Conservation (phyloP, 495 filamentous ascomycete genomes). For the Hyaloscypha finlandica region DNA sequence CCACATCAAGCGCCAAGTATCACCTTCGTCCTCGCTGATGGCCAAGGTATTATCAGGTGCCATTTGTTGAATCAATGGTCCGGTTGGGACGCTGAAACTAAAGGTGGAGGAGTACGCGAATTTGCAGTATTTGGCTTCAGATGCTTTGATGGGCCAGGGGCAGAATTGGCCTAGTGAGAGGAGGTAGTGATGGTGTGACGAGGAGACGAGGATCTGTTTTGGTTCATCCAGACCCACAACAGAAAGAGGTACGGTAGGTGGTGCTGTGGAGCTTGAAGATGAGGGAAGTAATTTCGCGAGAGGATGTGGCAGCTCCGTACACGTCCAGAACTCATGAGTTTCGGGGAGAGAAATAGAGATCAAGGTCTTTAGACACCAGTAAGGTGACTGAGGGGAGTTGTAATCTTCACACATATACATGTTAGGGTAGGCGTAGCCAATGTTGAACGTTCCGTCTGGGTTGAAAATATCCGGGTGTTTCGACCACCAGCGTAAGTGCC, state of each 20-base stretch:
- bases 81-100: slow-evolving; percentile 60
- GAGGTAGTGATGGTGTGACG: slow-evolving; percentile 52
- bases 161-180: slow-evolving; percentile 58
- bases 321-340: slow-evolving; percentile 57
- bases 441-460: slow-evolving; percentile 68
- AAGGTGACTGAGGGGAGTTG: slow-evolving; percentile 61
- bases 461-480: slow-evolving; percentile 70
- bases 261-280: too few relatives aligned
- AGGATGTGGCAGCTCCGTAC: slow-evolving; percentile 52
- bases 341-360: slow-evolving; percentile 48
- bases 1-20: slow-evolving; percentile 58
- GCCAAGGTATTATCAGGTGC: slow-evolving; percentile 59
- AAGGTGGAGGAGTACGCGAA: slow-evolving; percentile 64
- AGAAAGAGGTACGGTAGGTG: neutral
- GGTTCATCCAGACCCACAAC: slow-evolving; percentile 48
- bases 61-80: slow-evolving; percentile 54
- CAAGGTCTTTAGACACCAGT: slow-evolving; percentile 64
- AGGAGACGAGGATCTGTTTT: slow-evolving; percentile 47
- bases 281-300: neutral
- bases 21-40: slow-evolving; percentile 57
- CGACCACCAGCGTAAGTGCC: slow-evolving; percentile 76
- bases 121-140: slow-evolving; percentile 64
- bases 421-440: slow-evolving; percentile 76
- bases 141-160: slow-evolving; percentile 59
- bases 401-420: slow-evolving; percentile 71